Base-by-base conservation (phyloP, 305 asterid species). In the Rubia occidens region DNA sequence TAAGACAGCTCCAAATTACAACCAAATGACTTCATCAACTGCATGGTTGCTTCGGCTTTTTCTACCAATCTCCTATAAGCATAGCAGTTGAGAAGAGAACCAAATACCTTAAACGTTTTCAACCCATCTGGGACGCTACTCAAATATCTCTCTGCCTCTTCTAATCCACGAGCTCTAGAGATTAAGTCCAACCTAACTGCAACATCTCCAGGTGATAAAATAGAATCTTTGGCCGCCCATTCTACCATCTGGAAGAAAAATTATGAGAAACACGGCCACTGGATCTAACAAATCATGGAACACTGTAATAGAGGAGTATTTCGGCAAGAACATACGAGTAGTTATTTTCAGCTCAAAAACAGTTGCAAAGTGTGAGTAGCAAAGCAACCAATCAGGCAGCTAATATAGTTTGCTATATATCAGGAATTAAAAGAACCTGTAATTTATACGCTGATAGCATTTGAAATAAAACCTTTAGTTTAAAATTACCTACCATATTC, bases 51-150 rank as follows among this genome's bases (percentile, higher is more conserved):
- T 67, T 84, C 88, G 11, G 80, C 86, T 76, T 81, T 84, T 17
- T 78, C 81, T 21, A 79, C 55, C 13, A 58, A 72, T 39, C 69
- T 75, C 18, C 69, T 60, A 0, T 49, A 35, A 26, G 76, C 80
- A 54, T 77, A 81, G 73, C 88, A 81, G 70, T 84, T 75, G 9
- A 84, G 51, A 55, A 82, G 77, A 68, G 85, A 77, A 20, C 79
- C 82, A 71, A 79, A 68, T 17, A 78, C 80, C 17, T 72, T 54
- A 2, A 26, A 6, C 32, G 37, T 53, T 69, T 37, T 78, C 61
- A 64, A 67, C 42, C 35, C 37, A 11, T 64, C 56, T 55, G 76
- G 74, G 8, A 74, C 76, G 55, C 65, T 55, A 11, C 49, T 44
- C 70, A 79, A 79, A 70, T 74, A 84, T n/a, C 68, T 65, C 76